Evolutionary conservation across 2,329 filamentous ascomycete genomes (phyloP), one percentile per base, ranked within the genome.

Genomic region (Trichoderma brevicompactum): DNA sequence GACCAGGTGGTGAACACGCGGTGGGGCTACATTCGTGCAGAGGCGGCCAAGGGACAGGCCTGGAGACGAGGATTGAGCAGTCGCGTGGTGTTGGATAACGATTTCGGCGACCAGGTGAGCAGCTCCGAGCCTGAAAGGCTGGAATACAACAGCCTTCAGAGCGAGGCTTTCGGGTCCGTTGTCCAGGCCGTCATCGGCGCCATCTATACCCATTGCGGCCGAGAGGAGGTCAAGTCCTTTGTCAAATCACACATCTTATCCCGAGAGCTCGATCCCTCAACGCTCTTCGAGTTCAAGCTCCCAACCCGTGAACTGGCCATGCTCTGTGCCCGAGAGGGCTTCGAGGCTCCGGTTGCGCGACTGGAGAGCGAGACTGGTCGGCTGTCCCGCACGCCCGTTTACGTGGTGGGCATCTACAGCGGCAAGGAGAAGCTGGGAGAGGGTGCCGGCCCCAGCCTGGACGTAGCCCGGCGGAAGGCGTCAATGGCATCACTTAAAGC

Each of bases 301-400:
- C 94, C 95, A 0, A 92, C 92, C 34, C 87, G 90, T 69, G 95
- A 99, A 78, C 84, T 99, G 44, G 86, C 87, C 66, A 85, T 89
- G 70, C 83, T 99, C 49, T 99, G 95, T 79, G 89, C 88, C 6
- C 85, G 95, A 67, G 95, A 99, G 81, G 89, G 91, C 69, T 98
- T 98, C 78, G 92, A 96, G 71, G 77, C 87, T 8, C 95, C 95
- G 0, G 86, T 97, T 32, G 95, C 95, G 15, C 87, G 94, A 65
- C 85, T 99, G 62, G 85, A 97, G 71, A 92, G 89, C 72, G 95
- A 99, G 82, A 98, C 95, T 3, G 95, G 95, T 75, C 88, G 95
- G 66, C 78, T 85, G 70, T 95, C 91, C 72, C 87, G 91, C 76
- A 91, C 91, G 66, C 94, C 95, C 15, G 95, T 99, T 15, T 98